phyloP scores from a whole-genome alignment of 352 stramenopile genomes.

The Lagenidium giganteum region DNA sequence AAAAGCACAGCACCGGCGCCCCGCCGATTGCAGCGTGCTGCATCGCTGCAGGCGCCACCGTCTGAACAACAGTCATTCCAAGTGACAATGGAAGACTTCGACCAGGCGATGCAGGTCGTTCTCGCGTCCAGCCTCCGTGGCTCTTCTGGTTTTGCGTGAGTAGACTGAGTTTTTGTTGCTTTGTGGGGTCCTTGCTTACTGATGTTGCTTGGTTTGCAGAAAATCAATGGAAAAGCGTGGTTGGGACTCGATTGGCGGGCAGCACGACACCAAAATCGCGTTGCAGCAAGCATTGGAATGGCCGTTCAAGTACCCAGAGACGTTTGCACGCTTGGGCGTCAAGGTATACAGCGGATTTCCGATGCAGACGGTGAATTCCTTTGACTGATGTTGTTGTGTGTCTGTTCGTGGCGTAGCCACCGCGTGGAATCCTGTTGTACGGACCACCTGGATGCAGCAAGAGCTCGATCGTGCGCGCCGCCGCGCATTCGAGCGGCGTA shows the following conservation, averaged over 20 bases:
- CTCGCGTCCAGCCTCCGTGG: constrained; percentile 62
- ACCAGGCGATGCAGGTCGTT: constrained; percentile 64
- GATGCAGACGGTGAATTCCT: no score
- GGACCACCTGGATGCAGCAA: constrained; percentile 89
- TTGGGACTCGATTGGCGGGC: constrained; percentile 76
- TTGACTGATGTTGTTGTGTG: background rate
- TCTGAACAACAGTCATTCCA: constrained; percentile 23
- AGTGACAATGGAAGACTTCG: constrained; percentile 70
- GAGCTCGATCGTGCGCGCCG: constrained; percentile 83
- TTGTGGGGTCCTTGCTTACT: constrained; percentile 8
- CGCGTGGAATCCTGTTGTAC: constrained; percentile 84
- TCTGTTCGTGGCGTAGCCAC: constrained; percentile 20
- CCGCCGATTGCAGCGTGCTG: background rate
- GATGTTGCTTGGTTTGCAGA: constrained; percentile 13
- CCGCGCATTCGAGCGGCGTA: constrained; percentile 62
- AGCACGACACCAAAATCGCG: constrained; percentile 62
- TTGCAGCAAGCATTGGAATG: constrained; percentile 87
- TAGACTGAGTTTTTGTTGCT: constrained; percentile 1
- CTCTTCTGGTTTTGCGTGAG: constrained; percentile 48
- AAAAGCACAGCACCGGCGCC: background rate
- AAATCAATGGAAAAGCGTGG: constrained; percentile 52
- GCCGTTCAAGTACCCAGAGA: constrained; percentile 74
- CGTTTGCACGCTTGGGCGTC: constrained; percentile 66
- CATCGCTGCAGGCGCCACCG: background rate
- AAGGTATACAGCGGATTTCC: no score